Evolutionary conservation across 2,329 filamentous ascomycete species (phyloP).

Genomic region (Aspergillus uvarum): DNA sequence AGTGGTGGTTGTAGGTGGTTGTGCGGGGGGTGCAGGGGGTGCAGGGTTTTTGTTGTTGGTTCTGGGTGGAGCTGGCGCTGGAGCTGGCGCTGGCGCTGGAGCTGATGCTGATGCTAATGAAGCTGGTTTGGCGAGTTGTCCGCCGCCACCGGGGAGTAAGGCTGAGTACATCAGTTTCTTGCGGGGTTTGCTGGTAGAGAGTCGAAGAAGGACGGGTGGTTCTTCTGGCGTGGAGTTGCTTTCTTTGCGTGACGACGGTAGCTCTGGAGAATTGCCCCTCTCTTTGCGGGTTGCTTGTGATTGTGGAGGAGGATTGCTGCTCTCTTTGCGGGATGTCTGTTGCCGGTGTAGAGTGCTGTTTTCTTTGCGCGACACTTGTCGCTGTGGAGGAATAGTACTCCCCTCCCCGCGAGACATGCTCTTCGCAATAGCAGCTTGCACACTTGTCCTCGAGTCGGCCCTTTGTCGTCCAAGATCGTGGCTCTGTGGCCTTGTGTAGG

Average conservation of each 20-base stretch:
- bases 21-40: conserved; percentile 17
- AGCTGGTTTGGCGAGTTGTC: conserved; percentile 13
- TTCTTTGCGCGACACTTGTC: background rate
- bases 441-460: too few relatives aligned
- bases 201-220: conserved; percentile 27
- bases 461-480: background rate
- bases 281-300: background rate
- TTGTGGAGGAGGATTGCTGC: too few relatives aligned
- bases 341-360: background rate
- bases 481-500: background rate
- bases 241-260: background rate
- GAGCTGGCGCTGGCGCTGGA: conserved; percentile 5
- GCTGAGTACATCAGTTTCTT: conserved; percentile 47
- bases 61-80: conserved; percentile 1
- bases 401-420: background rate
- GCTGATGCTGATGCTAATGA: conserved; percentile 10
- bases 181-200: conserved; percentile 38
- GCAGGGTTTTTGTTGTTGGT: background rate
- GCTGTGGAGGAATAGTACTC: background rate
- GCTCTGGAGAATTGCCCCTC: background rate
- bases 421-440: background rate
- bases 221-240: conserved; percentile 3
- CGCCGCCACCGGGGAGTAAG: conserved; percentile 28
- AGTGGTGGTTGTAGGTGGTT: background rate
- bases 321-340: background rate